Conservation (phyloP, 2,329 filamentous ascomycete species). For the Plenodomus lindquistii region DNA sequence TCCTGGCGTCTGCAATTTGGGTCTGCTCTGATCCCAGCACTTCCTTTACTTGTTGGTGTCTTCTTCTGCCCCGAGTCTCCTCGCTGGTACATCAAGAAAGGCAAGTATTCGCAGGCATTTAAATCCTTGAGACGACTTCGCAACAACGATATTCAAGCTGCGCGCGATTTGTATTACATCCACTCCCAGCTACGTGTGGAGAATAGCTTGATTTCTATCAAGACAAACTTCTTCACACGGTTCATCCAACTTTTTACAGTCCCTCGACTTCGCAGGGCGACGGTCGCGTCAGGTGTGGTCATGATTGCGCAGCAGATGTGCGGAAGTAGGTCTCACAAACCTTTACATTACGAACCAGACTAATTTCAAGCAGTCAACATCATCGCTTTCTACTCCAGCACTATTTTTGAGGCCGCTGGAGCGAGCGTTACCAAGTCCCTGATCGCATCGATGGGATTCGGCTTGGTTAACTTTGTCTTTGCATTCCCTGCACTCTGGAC, state of each 20-base stretch:
- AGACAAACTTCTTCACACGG: constrained; percentile 47
- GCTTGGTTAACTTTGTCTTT: constrained; percentile 61
- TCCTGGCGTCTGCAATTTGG: constrained; percentile 28
- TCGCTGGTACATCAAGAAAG: constrained; percentile 48
- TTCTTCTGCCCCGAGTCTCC: constrained; percentile 25
- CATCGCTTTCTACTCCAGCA: constrained; percentile 55
- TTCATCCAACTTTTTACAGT: constrained; percentile 67
- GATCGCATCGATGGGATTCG: constrained; percentile 60
- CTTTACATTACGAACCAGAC: neutral
- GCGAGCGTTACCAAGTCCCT: constrained; percentile 46
- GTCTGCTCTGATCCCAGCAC: constrained; percentile 25
- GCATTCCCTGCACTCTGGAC: constrained; percentile 62
- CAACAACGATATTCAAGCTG: constrained; percentile 47
- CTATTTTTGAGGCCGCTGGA: constrained; percentile 52
- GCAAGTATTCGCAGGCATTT: constrained; percentile 45
- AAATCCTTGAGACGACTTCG: constrained; percentile 45
- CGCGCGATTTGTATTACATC: constrained; percentile 49
- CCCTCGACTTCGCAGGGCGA: constrained; percentile 71
- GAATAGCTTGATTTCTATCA: constrained; percentile 32
- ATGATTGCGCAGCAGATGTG: constrained; percentile 67
- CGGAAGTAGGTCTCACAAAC: too few relatives aligned
- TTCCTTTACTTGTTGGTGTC: constrained; percentile 18
- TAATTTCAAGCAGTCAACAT: constrained; percentile 38
- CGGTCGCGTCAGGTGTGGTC: constrained; percentile 74
- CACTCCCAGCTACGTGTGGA: constrained; percentile 18